A percentile compares a stretch with the other conserved stretches of the same genome.
phyloP scores from a whole-genome alignment of 306 rosid species.

The Trifolium fragiferum region DNA sequence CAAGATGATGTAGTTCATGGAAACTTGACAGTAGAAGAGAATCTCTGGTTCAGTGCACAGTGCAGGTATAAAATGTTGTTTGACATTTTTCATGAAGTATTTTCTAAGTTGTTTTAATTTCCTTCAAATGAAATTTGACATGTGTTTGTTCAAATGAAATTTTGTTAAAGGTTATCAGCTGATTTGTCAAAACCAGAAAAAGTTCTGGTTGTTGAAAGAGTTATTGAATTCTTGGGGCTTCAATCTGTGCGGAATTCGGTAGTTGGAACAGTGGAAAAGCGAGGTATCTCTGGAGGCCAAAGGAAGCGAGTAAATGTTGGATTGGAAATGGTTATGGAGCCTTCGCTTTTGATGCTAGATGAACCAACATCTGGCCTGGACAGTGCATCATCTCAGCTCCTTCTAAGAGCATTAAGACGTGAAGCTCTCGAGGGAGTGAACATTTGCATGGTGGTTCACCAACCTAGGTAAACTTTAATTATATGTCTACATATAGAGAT shows the following conservation, averaged over 20 bases:
- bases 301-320: slow-evolving; percentile 98
- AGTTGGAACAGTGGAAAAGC: slow-evolving; percentile 93
- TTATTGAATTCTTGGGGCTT: slow-evolving; percentile 90
- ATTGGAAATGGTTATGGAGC: slow-evolving; percentile 98
- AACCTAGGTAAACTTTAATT: slow-evolving; percentile 77
- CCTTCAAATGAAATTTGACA: slow-evolving; percentile 6
- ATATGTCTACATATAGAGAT: slow-evolving; percentile 26
- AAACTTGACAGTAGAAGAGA: slow-evolving; percentile 96
- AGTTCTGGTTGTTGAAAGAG: slow-evolving; percentile 90
- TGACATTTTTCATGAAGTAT: slow-evolving; percentile 34
- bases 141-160: slow-evolving; percentile 30
- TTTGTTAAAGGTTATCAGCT: slow-evolving; percentile 65
- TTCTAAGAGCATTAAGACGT: slow-evolving; percentile 88
- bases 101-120: slow-evolving; percentile 33
- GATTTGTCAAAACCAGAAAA: slow-evolving; percentile 75
- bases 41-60: slow-evolving; percentile 96
- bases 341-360: slow-evolving; percentile 92
- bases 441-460: slow-evolving; percentile 97
- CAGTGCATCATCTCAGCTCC: slow-evolving; percentile 94
- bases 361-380: slow-evolving; percentile 99
- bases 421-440: slow-evolving; percentile 99
- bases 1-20: slow-evolving; percentile 99
- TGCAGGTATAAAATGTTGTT: slow-evolving; percentile 72
- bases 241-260: slow-evolving; percentile 79
- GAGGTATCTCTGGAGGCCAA: slow-evolving; percentile 98